These are phyloP conservation scores for Pseudogymnoascus sp. DNA, from an alignment of 2,329 filamentous ascomycete genomes.

Conservation along the genomic window DNA sequence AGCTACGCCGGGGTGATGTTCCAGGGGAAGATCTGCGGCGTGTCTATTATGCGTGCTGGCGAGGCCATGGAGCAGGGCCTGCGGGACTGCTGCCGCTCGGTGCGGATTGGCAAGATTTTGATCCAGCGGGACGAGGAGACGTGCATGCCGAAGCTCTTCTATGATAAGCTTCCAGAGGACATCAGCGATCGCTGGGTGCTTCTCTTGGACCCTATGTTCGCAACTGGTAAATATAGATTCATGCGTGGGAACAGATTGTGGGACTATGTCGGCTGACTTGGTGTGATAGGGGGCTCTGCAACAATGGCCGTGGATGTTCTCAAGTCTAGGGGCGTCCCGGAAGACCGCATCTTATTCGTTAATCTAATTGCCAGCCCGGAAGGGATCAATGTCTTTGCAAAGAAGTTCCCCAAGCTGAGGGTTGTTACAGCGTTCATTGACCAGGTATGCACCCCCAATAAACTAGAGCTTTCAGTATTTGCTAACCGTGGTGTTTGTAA, in stretches of 20 bases:
- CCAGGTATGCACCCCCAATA: constrained; percentile 39
- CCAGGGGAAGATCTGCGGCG: constrained; percentile 95
- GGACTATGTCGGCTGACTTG: constrained; percentile 8
- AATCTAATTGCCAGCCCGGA: constrained; percentile 97
- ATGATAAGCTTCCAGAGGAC: constrained; percentile 93
- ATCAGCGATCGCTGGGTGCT: constrained; percentile 90
- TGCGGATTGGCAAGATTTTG: constrained; percentile 95
- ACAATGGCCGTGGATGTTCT: constrained; percentile 96
- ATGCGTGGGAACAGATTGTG: background rate
- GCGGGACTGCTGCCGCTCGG: constrained; percentile 93
- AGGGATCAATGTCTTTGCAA: constrained; percentile 80
- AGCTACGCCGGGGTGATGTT: constrained; percentile 89
- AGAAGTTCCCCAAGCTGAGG: constrained; percentile 79
- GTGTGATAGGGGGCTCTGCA: constrained; percentile 69
- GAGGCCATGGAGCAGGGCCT: constrained; percentile 98
- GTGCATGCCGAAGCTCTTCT: constrained; percentile 83
- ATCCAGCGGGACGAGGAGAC: constrained; percentile 98
- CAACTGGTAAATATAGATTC: constrained; percentile 60
- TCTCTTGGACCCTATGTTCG: constrained; percentile 97
- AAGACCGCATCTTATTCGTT: constrained; percentile 90
- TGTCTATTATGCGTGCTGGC: constrained; percentile 96
- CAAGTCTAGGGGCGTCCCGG: constrained; percentile 81
- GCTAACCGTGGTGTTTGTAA: constrained; percentile 10
- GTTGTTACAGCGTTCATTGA: constrained; percentile 96
- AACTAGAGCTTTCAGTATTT: background rate